Evolutionary conservation across 441 rosid species (phyloP), one percentile per base, ranked within the genome.

Genomic region (Bocquillonia castaneifolia): DNA sequence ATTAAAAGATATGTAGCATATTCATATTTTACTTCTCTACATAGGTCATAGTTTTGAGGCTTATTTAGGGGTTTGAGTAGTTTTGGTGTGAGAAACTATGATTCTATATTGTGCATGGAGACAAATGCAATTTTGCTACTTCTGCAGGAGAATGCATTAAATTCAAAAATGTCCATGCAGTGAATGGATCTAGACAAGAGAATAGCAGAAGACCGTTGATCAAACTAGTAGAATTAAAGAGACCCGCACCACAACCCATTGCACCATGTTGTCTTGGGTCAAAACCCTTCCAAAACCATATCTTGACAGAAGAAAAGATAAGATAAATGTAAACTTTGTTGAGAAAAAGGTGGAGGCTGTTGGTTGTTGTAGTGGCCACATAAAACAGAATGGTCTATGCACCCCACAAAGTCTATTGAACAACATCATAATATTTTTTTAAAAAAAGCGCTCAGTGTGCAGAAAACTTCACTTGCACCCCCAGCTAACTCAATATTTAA

Each of bases 161-260:
- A 51, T 39, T 52, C 42, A 29, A 51, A 10, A 22, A 45, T 39
- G 25, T 59, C 66, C 29, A 59, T n/a, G 13, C 28, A 37, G 10
- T 52, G 37, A 51, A 28, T 52, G 67, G 39, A 67, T n/a, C 47
- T 44, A 13, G 26, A 45, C 58, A 34, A 55, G 60, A 22, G 34
- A 59, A 15, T 63, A 37, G 42, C 55, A 56, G 10, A 32, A 40
- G 42, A 52, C 42, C 4, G 45, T n/a, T 25, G 20, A 72, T 34
- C 22, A 34, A 36, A 61, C 31, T 29, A 44, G 26, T 17, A 23
- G 7, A 15, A 3, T 44, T 25, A 6, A 44, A 66, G 48, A 31
- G 8, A 47, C 51, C 22, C 23, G 1, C 22, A 10, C 10, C 28
- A 1, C 28, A 47, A 15, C 7, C 44, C 57, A 45, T 37, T 2